Percentiles rank a stretch among this genome's conserved stretches.
Conservation (phyloP, 1,284 basidiomycete species). For the Cerrena zonata region DNA sequence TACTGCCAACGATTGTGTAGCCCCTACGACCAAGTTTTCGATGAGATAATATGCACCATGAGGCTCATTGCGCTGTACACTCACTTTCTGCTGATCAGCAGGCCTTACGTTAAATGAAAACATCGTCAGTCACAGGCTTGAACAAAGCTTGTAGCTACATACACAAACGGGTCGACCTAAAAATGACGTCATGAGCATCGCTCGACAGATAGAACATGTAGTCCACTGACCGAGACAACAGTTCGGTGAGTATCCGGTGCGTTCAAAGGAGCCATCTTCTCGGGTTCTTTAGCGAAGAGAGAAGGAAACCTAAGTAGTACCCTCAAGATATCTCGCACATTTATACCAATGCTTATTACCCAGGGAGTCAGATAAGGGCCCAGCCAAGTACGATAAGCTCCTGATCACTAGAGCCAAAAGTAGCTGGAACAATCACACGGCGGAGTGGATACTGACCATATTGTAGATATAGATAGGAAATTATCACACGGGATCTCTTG, state of each 20-base stretch:
- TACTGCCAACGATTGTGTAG: constrained; percentile 73
- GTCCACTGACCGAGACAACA: constrained; percentile 28
- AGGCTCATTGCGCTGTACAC: not conserved
- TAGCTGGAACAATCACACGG: no score
- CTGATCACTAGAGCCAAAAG: no score
- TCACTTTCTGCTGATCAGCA: constrained; percentile 58
- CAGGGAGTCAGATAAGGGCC: no score
- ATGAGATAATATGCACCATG: not conserved
- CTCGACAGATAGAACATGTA: constrained; percentile 1
- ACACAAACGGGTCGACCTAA: constrained; percentile 61
- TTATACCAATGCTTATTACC: no score
- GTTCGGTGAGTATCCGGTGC: constrained; percentile 19
- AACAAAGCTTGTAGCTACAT: constrained; percentile 18
- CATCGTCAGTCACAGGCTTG: not conserved
- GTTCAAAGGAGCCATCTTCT: constrained; percentile 22
- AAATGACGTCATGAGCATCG: not conserved
- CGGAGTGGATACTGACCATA: no score
- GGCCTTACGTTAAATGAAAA: constrained; percentile 32
- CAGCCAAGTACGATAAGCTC: no score
- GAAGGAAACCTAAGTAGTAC: no score
- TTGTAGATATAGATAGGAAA: no score
- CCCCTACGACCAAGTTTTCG: constrained; percentile 34
- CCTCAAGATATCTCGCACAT: no score
- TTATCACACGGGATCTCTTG: no score
- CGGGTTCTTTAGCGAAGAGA: no score